Evolutionary conservation across 139 green algal species (phyloP), one percentile per base, ranked within the genome.

Genomic region (Astrephomene gubernaculifera): DNA sequence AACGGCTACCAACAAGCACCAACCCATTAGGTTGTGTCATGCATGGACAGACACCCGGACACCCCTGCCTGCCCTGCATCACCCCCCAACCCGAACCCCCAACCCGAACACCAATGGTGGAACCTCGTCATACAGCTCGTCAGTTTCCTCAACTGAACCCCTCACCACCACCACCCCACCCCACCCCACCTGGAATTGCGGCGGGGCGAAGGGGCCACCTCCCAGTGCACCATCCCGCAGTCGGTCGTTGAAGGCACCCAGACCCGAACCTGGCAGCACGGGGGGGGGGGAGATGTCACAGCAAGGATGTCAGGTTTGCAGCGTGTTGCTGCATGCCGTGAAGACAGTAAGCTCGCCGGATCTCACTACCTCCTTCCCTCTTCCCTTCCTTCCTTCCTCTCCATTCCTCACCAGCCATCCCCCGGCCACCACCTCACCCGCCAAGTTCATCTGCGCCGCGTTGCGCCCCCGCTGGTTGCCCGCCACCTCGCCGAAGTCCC

Each of bases 401-500:
- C 35, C 35, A 31, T 4, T 2, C 65, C 65, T 24, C 33, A 45
- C 36, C 65, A 9, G 10, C 36, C 6, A 33, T 7, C 65, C 17
- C 68, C 68, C 38, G 1, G 1, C 39, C 39, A 21, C 68, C 39
- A 24, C 39, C 39, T 53, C 79, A 91, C 94, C 94, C 6, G 88
- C 89, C 38, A 97, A 80, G 91, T 98, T 98, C 72, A 95, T 86
- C 88, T 98, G 95, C 19, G 85, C 86, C 5, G 93, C 95, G 88
- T 98, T 98, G 54, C 92, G 79, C 14, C 96, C 95, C 8, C 94
- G 88, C 73, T 90, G 83, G 79, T 97, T 97, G 83, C 92, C 84
- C 0, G 90, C 89, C 60, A 97, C 92, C 92, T 98, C 96, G 25
- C 93, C 96, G 93, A 97, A 98, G 90, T 98, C 94, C 96, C 96